Evolutionary conservation across 371 early-diverging fungal species (phyloP), one percentile per base, ranked within the genome.

Genomic region (Rhizopus delemar): DNA sequence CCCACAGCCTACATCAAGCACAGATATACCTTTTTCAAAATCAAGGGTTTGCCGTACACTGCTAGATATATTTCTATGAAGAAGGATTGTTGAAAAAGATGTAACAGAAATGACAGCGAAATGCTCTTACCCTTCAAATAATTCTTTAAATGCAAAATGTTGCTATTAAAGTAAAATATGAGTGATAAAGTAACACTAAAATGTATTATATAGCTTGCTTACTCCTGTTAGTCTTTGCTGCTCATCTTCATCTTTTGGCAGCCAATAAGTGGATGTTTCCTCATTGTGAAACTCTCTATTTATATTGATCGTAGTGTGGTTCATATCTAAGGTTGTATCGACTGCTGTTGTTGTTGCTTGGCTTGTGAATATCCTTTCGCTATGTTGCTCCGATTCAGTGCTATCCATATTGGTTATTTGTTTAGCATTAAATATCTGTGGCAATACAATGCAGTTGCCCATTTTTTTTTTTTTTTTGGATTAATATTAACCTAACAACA

Each of bases 1-100:
- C 22, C 77, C 77, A 69, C 70, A 65, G 2, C 77, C 77, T 29
- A 77, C 68, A 45, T 77, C 77, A 3, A 77, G 48, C 7, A 73
- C 66, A 36, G 66, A 63, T 3, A 63, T 62, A 32, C 59, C 59
- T 8, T 51, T 46, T 15, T 54, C 15, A 1, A 35, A 46, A 15
- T 55, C 31, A 7, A 65, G 13, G 8, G 49, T 11, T 15, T 46
- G 8, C 11, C 46, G 11, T 3, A 73, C 59, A 31, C 51, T 57
- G 7, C 64, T 62, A 46, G 68, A 56, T 15, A 70, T 43, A 53
- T 74, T 74, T 31, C 71, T 74, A 54, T 38, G 43, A 51, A 5
- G 43, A 2, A 34, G 43, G 34, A 8, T 51, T 34, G 12, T 15
- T n/a, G 15, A 59, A 16, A 51, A 51, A 33, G 22, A 16, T 12